Conservation (phyloP, 805 yeast genomes). For the Diddensiella transvaalensis region DNA sequence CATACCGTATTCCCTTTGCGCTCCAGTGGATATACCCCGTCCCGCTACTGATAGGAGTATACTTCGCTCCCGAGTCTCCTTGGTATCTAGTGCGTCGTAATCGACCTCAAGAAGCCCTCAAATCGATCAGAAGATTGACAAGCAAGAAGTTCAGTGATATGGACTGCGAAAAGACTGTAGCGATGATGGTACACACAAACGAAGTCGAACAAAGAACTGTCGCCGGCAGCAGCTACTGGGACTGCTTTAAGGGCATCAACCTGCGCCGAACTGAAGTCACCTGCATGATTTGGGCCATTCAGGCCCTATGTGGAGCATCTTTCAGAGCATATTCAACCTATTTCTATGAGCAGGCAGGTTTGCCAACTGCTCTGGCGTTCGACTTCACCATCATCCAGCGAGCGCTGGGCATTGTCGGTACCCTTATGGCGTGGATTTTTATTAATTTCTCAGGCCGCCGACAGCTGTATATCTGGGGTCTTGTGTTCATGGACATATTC, state of each 20-base stretch:
- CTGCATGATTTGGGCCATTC: slow-evolving; percentile 42
- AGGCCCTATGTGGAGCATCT: slow-evolving; percentile 33
- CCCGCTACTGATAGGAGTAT: slow-evolving; percentile 37
- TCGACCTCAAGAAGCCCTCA: slow-evolving; percentile 41
- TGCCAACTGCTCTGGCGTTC: slow-evolving; percentile 33
- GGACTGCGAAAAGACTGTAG: slow-evolving; percentile 15
- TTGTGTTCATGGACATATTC: slow-evolving; percentile 34
- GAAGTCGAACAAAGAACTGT: slow-evolving; percentile 24
- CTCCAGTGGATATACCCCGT: slow-evolving; percentile 59
- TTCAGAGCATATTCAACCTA: slow-evolving; percentile 34
- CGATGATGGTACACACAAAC: slow-evolving; percentile 39
- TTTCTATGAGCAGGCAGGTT: slow-evolving; percentile 45
- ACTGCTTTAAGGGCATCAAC: slow-evolving; percentile 46
- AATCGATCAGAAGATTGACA: slow-evolving; percentile 38
- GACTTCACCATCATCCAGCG: slow-evolving; percentile 45
- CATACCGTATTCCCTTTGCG: slow-evolving; percentile 53
- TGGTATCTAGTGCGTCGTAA: slow-evolving; percentile 50
- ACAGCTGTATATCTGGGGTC: slow-evolving; percentile 32
- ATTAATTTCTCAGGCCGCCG: slow-evolving; percentile 25
- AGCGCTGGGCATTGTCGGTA: slow-evolving; percentile 44
- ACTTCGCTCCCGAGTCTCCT: slow-evolving; percentile 54
- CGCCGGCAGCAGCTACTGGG: slow-evolving; percentile 30
- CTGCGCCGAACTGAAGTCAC: slow-evolving; percentile 50
- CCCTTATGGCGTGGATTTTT: slow-evolving; percentile 26
- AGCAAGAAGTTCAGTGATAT: slow-evolving; percentile 1